Base-by-base conservation (phyloP, 805 yeast species). In the Dipodascopsis tothii region DNA sequence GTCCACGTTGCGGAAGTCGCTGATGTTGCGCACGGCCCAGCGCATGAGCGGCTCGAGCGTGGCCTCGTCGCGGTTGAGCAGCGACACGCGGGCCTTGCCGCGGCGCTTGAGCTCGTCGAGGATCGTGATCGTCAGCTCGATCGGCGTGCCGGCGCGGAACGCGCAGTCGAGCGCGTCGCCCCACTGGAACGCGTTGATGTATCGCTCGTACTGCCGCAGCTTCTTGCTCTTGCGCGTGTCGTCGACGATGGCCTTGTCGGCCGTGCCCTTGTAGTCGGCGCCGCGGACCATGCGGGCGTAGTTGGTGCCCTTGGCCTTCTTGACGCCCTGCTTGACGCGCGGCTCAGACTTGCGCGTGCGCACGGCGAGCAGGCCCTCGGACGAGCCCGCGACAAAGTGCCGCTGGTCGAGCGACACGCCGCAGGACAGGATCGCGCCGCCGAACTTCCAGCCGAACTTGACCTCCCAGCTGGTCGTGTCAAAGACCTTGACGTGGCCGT, bases 391-490 rank as follows among this genome's bases (percentile, higher is more conserved):
- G 30, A 85, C 96, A 52, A 92, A 73, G 68, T 92, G 97, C 66
- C 84, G 82, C 71, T 78, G 56, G 52, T 80, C 75, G 21, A 97
- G 96, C 5, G 96, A 85, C 7, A 85, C 81, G 11, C 34, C n/a
- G 2, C 18, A 16, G 3, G 85, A 72, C 55, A 92, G 69, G 0
- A 92, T 96, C 33, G 95, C 94, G 20, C 90, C 86, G 28, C 96
- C 95, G 60, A 84, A 90, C 65, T 88, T 90, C 96, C 97, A 90
- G 39, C 96, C 96, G 61, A 87, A 90, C 61, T 82, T 84, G 48
- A 90, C 95, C 48, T 81, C 83, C 85, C 90, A 88, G 17, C 44
- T 42, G 21, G 64, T 56, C 11, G 84, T 76, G 63, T 88, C 96
- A 61, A 90, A 85, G 36, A 88, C 88, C 64, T 92, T 92, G 47